Evolutionary conservation across 2,329 filamentous ascomycete genomes (phyloP).

Genomic region (Cladosporium sp.): DNA sequence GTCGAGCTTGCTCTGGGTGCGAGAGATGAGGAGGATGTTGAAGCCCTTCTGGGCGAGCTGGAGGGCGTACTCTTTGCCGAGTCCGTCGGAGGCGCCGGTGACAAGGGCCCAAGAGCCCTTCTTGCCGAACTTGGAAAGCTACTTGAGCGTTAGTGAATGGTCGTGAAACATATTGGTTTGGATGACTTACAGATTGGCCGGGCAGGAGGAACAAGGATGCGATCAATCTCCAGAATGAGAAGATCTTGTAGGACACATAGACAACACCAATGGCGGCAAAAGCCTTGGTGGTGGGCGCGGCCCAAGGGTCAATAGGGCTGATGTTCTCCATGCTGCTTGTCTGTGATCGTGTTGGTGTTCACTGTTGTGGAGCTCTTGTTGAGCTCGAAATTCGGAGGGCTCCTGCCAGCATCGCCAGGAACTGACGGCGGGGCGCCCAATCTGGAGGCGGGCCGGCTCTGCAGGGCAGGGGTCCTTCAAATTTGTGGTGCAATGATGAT

Average conservation of each 20-base stretch:
- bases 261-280: slow-evolving; percentile 35
- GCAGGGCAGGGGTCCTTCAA: background rate
- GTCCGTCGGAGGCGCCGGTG: slow-evolving; percentile 91
- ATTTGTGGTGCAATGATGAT: too few relatives aligned
- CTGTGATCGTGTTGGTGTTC: background rate
- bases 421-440: background rate
- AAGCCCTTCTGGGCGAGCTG: slow-evolving; percentile 89
- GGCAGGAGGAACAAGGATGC: slow-evolving; percentile 47
- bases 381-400: background rate
- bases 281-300: slow-evolving; percentile 28
- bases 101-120: slow-evolving; percentile 92
- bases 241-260: slow-evolving; percentile 35
- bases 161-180: background rate
- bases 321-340: slow-evolving; percentile 13
- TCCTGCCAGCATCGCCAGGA: background rate
- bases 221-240: slow-evolving; percentile 44
- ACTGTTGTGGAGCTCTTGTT: background rate
- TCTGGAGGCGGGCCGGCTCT: background rate
- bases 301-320: slow-evolving; percentile 23
- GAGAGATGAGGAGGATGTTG: slow-evolving; percentile 91
- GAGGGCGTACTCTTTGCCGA: slow-evolving; percentile 91
- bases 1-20: slow-evolving; percentile 88
- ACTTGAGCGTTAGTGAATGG: slow-evolving; percentile 1
- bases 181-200: slow-evolving; percentile 39
- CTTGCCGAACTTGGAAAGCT: slow-evolving; percentile 87